phyloP scores from a whole-genome alignment of 192 early-diverging fungal genomes.

The Coemansia pectinata region DNA sequence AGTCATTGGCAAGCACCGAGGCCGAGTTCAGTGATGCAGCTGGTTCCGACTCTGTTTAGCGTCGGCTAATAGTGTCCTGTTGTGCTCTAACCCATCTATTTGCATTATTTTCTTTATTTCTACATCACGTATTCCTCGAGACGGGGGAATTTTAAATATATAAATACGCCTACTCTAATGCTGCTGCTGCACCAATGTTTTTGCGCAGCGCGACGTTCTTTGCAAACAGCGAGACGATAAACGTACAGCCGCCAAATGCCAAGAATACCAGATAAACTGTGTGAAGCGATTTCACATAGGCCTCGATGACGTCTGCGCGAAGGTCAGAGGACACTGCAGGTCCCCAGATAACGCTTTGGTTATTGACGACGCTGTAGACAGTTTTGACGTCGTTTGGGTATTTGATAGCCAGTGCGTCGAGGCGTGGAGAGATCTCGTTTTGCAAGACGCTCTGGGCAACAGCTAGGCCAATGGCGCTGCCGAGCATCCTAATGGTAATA shows the following conservation, averaged over 20 bases:
- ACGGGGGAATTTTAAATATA: slow-evolving; percentile 28
- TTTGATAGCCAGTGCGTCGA: slow-evolving; percentile 23
- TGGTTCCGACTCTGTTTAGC: background rate
- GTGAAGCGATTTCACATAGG: slow-evolving; percentile 60
- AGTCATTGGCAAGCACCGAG: background rate
- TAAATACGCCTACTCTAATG: slow-evolving; percentile 16
- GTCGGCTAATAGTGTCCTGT: background rate
- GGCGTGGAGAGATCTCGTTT: slow-evolving; percentile 29
- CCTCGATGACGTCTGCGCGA: slow-evolving; percentile 46
- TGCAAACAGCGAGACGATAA: slow-evolving; percentile 58
- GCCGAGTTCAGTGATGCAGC: background rate
- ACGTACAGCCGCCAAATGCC: slow-evolving; percentile 54
- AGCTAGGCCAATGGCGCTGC: slow-evolving; percentile 44
- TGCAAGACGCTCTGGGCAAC: slow-evolving; percentile 34
- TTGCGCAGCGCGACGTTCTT: slow-evolving; percentile 50
- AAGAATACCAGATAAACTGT: slow-evolving; percentile 56
- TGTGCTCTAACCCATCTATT: background rate
- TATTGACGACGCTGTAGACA: slow-evolving; percentile 42
- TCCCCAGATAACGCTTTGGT: slow-evolving; percentile 33
- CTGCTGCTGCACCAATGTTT: slow-evolving; percentile 19
- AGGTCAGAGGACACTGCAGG: slow-evolving; percentile 28
- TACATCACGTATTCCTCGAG: slow-evolving; percentile 28
- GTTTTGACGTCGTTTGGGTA: slow-evolving; percentile 39
- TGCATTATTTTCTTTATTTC: slow-evolving; percentile 9
- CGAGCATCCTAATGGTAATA: slow-evolving; percentile 44